Percentiles rank a stretch among this genome's conserved stretches.
These are phyloP conservation scores for Evernia prunastri DNA, from an alignment of 495 filamentous ascomycete genomes.

Conservation along the genomic window DNA sequence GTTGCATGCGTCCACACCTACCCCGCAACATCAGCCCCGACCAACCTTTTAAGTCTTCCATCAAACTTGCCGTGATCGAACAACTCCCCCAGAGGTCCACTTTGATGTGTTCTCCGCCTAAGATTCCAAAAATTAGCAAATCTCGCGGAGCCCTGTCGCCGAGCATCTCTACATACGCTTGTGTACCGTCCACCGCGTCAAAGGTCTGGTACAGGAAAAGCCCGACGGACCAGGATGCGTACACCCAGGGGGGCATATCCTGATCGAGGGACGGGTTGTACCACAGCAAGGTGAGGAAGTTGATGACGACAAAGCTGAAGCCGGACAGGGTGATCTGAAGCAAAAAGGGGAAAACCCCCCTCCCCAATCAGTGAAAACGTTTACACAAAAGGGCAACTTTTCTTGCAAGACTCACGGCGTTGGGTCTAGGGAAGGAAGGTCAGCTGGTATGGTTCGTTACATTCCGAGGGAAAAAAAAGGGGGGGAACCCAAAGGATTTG, in stretches of 20 bases:
- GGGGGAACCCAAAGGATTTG: too few species aligned
- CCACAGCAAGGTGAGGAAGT: constrained; percentile 90
- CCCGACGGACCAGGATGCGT: constrained; percentile 81
- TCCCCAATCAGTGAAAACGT: neutral
- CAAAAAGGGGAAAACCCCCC: too few species aligned
- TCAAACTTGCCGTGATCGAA: constrained; percentile 68
- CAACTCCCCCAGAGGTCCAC: constrained; percentile 87
- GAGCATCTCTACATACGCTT: constrained; percentile 52
- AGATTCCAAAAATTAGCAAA: neutral
- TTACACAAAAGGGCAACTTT: neutral
- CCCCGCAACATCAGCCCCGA: neutral
- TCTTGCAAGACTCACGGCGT: neutral
- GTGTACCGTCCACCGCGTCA: constrained; percentile 91
- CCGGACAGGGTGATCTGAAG: constrained; percentile 75
- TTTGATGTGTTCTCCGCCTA: constrained; percentile 74
- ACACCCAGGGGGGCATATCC: constrained; percentile 92
- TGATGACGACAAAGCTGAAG: constrained; percentile 84
- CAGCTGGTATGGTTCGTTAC: neutral
- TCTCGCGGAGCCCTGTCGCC: constrained; percentile 30
- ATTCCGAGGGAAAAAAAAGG: too few species aligned
- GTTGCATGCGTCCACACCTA: constrained; percentile 87
- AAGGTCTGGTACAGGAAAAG: constrained; percentile 97
- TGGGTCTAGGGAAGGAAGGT: neutral
- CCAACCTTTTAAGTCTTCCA: neutral
- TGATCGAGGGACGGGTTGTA: constrained; percentile 92